Conservation (phyloP, 257 asterid genomes). For the Cinchona pubescens region DNA sequence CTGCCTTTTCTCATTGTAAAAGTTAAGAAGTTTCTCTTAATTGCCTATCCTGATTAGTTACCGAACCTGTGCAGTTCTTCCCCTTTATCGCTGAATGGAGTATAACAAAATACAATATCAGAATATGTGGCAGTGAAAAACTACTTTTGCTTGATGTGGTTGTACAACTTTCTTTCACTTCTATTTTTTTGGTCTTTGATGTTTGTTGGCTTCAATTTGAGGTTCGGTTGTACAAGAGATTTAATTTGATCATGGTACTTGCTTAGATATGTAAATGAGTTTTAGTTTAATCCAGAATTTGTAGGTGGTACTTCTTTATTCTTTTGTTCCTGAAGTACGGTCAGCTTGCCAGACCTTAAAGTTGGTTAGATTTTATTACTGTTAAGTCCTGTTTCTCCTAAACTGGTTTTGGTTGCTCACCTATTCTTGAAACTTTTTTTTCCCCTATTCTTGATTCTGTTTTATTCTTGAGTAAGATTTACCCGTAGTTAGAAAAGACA, state of each 20-base stretch:
- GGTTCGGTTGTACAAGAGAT: neutral
- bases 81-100: too few relatives aligned
- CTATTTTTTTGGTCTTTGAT: too few relatives aligned
- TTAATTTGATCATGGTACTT: neutral
- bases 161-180: neutral
- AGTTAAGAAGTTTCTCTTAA: slow-evolving; percentile 31
- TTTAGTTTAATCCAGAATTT: neutral
- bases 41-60: neutral
- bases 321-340: neutral
- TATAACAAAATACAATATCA: neutral
- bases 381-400: neutral
- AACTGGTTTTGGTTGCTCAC: neutral
- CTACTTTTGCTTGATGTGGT: neutral
- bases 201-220: neutral
- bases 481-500: neutral
- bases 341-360: neutral
- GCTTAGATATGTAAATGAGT: neutral
- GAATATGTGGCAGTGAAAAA: neutral
- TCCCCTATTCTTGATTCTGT: neutral
- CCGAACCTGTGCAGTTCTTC: neutral
- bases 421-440: neutral
- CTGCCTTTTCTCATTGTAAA: slow-evolving; percentile 86
- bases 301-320: neutral
- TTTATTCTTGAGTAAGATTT: neutral
- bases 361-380: neutral